phyloP scores from a whole-genome alignment of 2,329 filamentous ascomycete genomes.

The Aspergillus arachidicola region DNA sequence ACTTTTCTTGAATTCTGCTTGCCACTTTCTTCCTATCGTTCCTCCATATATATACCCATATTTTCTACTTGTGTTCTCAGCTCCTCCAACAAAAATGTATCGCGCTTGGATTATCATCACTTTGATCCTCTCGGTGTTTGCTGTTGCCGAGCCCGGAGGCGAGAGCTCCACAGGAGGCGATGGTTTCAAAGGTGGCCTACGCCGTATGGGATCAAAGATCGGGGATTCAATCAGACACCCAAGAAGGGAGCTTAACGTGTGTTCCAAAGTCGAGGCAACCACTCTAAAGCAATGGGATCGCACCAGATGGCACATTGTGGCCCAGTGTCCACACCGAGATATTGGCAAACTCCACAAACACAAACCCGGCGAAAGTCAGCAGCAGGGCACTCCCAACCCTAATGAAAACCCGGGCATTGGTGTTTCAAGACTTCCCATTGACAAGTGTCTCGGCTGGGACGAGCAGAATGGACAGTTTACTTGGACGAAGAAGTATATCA shows the following conservation, averaged over 20 bases:
- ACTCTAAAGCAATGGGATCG: neutral
- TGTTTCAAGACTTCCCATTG: neutral
- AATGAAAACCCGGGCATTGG: too few relatives aligned
- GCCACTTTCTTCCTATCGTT: neutral
- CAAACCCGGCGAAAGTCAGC: neutral
- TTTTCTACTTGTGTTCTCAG: accelerated
- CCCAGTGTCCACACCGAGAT: neutral
- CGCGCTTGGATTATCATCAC: neutral
- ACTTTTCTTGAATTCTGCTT: neutral
- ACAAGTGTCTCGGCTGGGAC: neutral
- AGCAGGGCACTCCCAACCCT: neutral
- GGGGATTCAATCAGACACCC: neutral
- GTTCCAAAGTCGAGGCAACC: neutral
- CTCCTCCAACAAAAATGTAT: neutral
- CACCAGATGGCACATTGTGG: neutral
- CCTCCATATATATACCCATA: neutral
- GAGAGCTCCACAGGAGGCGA: neutral
- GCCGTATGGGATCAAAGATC: neutral
- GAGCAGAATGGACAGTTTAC: neutral
- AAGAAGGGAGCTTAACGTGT: neutral
- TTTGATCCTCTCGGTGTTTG: neutral
- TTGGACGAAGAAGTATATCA: neutral
- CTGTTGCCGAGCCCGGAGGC: too few relatives aligned
- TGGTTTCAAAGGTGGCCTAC: neutral
- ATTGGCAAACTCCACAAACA: neutral